A percentile compares a stretch with the other conserved stretches of the same genome.
phyloP scores from a whole-genome alignment of 2,329 filamentous ascomycete species.

The Fusarium irregulare region DNA sequence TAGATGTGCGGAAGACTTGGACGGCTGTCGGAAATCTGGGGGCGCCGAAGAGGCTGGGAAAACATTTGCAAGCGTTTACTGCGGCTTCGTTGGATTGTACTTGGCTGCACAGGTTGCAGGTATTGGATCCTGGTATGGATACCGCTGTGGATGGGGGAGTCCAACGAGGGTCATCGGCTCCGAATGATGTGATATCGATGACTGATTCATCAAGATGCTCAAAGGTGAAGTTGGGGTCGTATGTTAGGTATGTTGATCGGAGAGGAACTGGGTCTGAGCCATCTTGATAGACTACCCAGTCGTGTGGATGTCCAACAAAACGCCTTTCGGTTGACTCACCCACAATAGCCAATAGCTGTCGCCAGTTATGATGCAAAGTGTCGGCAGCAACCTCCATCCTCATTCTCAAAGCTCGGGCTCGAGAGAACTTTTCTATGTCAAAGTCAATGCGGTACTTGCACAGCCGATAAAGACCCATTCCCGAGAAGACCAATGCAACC shows the following conservation, averaged over 20 bases:
- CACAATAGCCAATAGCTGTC: not conserved
- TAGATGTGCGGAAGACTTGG: not conserved
- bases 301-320: not conserved
- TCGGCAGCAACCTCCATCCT: constrained; percentile 3
- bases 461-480: not conserved
- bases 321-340: not conserved
- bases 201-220: not conserved
- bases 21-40: not conserved
- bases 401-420: not conserved
- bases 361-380: not conserved
- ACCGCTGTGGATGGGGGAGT: not conserved
- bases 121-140: not conserved
- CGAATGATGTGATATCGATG: not conserved
- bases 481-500: not conserved
- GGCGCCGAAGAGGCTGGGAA: not conserved
- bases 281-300: constrained; percentile 4
- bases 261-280: not conserved
- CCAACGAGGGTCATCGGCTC: not conserved
- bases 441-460: constrained; percentile 4
- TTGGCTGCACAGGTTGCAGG: not conserved
- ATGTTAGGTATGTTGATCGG: not conserved
- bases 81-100: not conserved
- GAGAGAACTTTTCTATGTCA: not conserved
- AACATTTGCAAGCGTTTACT: not conserved
- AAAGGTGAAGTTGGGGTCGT: not conserved